Base-by-base conservation (phyloP, 371 early-diverging fungal genomes). In the Mucor lusitanicus region DNA sequence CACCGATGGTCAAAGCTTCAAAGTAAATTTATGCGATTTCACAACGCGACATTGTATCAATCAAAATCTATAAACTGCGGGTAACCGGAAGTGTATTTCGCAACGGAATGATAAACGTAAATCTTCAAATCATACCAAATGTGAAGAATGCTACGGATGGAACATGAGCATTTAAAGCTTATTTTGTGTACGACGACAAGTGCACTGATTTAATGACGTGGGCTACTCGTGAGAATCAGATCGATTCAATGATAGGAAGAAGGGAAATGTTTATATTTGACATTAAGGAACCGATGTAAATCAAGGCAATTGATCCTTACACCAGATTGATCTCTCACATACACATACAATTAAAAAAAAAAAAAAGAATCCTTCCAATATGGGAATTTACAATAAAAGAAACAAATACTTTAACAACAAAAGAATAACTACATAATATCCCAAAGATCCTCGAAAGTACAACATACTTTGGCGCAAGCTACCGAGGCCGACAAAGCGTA, bases 401-500 rank as follows among this genome's bases (percentile, higher is more conserved):
- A 48, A 50, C 7, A 17, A 55, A 44, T 48, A 33, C 32, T 30
- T 44, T 28, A 44, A 59, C 40, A 50, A 60, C 21, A 44, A 21
- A 67, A 50, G 40, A 30, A 28, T 17, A 28, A 42, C 50, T 78
- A 95, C 67, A 94, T 73, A 46, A 95, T 88, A 55, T 87, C 86
- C 92, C 93, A 94, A 17, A 93, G 81, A 67, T 94, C 94, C 77
- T 96, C 96, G 65, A 94, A 81, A 30, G 92, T 88, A 77, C 90
- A 91, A 73, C 91, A 90, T 37, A 96, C 80, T 85, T 97, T 99
- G 40, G 92, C 91, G 68, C 97, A 97, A 1, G 96, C 94, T 17
- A 96, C 95, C 1, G 95, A 89, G 9, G 98, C 99, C 37, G 96
- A 95, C 55, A 99, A 85, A 15, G 98, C 92, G 79, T 94, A 99